phyloP scores from a whole-genome alignment of 805 yeast species.

The Ogataea ramenticola region DNA sequence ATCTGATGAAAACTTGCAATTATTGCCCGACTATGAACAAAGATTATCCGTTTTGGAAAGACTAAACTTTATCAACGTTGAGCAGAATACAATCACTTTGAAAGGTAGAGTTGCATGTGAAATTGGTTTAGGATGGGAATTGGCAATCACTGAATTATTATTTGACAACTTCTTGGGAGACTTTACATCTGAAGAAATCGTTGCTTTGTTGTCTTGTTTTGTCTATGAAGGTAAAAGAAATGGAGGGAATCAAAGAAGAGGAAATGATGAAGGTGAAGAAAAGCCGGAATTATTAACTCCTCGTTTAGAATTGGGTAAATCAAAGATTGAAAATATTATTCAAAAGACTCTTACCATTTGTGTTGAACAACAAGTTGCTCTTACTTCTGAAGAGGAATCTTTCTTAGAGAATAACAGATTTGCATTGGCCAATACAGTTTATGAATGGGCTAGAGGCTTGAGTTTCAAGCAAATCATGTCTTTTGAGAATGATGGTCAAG shows the following conservation, averaged over 20 bases:
- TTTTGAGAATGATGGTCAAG: constrained; percentile 66
- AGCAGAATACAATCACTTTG: constrained; percentile 61
- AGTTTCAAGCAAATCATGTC: constrained; percentile 88
- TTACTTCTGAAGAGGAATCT: constrained; percentile 79
- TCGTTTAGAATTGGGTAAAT: constrained; percentile 64
- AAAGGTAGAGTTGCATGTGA: constrained; percentile 96
- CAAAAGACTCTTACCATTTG: constrained; percentile 54
- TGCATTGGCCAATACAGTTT: constrained; percentile 87
- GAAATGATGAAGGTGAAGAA: constrained; percentile 46
- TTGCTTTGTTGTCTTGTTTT: constrained; percentile 87
- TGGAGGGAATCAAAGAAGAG: constrained; percentile 6
- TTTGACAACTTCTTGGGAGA: constrained; percentile 89
- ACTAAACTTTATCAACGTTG: constrained; percentile 74
- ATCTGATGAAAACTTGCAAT: constrained; percentile 82
- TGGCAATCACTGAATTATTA: constrained; percentile 80
- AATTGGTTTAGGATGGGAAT: constrained; percentile 84
- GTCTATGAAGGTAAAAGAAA: constrained; percentile 77
- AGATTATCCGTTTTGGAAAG: constrained; percentile 69
- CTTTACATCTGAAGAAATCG: constrained; percentile 92
- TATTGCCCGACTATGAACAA: constrained; percentile 91
- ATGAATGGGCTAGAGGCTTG: constrained; percentile 97
- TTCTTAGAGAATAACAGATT: constrained; percentile 80
- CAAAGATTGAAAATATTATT: constrained; percentile 64
- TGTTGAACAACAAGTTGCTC: constrained; percentile 58
- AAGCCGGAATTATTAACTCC: constrained; percentile 47